Conservation (phyloP, 1,139 yeast species). For the Pichia sp. region DNA sequence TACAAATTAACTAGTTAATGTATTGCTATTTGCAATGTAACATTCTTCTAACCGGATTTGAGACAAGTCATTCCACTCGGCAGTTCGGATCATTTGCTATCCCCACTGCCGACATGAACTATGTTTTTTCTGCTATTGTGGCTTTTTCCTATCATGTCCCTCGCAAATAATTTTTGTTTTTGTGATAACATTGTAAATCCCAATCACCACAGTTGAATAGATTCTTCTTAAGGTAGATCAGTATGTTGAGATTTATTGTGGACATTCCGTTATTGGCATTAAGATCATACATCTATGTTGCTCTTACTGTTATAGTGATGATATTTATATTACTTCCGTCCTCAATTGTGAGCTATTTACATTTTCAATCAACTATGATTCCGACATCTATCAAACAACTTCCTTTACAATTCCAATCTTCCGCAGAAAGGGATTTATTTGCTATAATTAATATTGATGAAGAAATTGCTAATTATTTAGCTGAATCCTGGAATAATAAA, state of each 20-base stretch:
- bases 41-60: too few species aligned
- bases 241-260: conserved; percentile 1
- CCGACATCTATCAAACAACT: conserved; percentile 7
- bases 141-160: too few species aligned
- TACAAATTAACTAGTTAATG: too few species aligned
- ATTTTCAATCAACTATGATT: conserved; percentile 9
- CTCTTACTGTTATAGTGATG: conserved; percentile 2
- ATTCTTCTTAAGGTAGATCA: too few species aligned
- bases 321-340: conserved; percentile 10
- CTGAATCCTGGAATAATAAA: conserved; percentile 8
- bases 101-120: too few species aligned
- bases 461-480: neutral
- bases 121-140: too few species aligned
- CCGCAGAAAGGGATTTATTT: conserved; percentile 2
- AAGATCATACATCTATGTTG: conserved; percentile 7
- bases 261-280: conserved; percentile 6
- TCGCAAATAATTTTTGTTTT: too few species aligned
- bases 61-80: too few species aligned
- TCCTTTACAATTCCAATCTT: conserved; percentile 9
- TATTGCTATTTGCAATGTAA: too few species aligned
- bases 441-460: conserved; percentile 5
- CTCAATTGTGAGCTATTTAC: conserved; percentile 11
- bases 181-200: too few species aligned
- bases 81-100: too few species aligned
- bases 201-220: too few species aligned